Conservation (phyloP, 371 early-diverging fungal species). For the Circinella umbellata region DNA sequence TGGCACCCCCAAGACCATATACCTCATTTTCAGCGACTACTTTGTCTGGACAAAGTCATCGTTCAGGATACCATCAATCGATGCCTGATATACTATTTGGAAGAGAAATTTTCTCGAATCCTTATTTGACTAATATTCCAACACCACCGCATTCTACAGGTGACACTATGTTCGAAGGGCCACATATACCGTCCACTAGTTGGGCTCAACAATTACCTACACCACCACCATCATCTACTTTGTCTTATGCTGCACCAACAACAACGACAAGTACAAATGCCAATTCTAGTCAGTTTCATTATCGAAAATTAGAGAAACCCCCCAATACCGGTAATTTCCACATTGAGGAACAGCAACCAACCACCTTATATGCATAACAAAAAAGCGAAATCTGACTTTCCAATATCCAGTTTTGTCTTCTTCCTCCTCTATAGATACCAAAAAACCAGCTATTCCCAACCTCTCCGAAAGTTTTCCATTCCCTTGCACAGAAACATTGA, state of each 20-base stretch:
- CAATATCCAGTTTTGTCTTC: background rate
- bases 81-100: conserved; percentile 19
- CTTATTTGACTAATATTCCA: background rate
- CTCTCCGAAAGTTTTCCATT: conserved; percentile 16
- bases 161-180: background rate
- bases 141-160: background rate
- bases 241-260: background rate
- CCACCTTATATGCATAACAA: background rate
- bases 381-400: too few relatives aligned
- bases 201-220: conserved; percentile 13
- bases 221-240: conserved; percentile 5
- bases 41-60: conserved; percentile 6
- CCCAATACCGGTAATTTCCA: conserved; percentile 3
- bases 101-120: conserved; percentile 5
- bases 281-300: background rate
- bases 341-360: background rate
- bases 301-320: conserved; percentile 3
- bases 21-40: conserved; percentile 23
- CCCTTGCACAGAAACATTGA: conserved; percentile 15
- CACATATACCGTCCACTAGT: background rate
- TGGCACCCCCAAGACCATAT: conserved; percentile 16
- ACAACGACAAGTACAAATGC: too few relatives aligned
- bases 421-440: conserved; percentile 17
- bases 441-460: conserved; percentile 16
- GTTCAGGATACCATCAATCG: conserved; percentile 15